Evolutionary conservation across 2,329 filamentous ascomycete genomes (phyloP), one percentile per base, ranked within the genome.

Genomic region (Penicillium psychrosexuale): DNA sequence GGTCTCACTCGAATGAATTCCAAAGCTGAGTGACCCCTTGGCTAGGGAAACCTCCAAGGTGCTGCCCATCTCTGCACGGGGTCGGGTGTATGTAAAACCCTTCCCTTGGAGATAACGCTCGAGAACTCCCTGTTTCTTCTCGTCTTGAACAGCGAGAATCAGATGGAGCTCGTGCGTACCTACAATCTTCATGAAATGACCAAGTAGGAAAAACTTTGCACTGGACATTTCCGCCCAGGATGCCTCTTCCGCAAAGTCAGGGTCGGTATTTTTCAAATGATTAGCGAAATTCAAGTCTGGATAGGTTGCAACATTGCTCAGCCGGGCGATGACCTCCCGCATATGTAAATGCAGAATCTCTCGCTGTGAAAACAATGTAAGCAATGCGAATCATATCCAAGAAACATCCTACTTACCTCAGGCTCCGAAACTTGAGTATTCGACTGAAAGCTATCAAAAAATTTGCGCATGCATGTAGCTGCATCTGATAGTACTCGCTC

Each of bases 171-270:
- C 71, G 47, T 66, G 61, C 5, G 53, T 60, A 22, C 64, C 66
- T 2, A 69, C 68, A 15, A 70, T 57, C 39, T 77, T 69, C 28
- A 77, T 68, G 13, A 78, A 64, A 51, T 75, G 70, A n/a, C 73
- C 72, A 5, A 79, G 66, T 19, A 78, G 71, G 19, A 72, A 63
- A 40, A 78, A 79, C 58, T 79, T 79, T 9, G 75, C 69, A 46
- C 77, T 77, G 8, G 74, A 76, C 57, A 78, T 78, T 51, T 78
- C 75, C 5, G 75, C 76, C 72, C 76, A 78, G 5, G 72, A 65
- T 6, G 76, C 73, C 56, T 77, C 70, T 51, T 73, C 70, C 42
- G 66, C 59, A 7, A 72, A 61, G 34, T 74, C 68, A 2, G 69
- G 60, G 12, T 70, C 63, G 9, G 67, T 61, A 15, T 66, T 66